Conservation (phyloP, 495 filamentous ascomycete genomes). For the Hypoxylon fuscum region DNA sequence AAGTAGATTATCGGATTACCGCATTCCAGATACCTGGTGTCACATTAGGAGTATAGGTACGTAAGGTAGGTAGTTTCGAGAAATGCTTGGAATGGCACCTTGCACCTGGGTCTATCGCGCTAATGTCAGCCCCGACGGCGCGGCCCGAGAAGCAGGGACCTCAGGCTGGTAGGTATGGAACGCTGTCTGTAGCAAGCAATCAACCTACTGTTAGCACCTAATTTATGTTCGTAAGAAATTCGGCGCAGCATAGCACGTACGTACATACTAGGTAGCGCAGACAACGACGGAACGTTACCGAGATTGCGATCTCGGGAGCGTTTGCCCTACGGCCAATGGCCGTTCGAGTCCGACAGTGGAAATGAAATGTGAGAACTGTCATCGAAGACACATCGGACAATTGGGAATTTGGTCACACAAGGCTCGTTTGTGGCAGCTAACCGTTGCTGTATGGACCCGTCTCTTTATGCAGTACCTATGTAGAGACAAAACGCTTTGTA, state of each 20-base stretch:
- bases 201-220: constrained; percentile 19
- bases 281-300: constrained; percentile 26
- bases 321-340: constrained; percentile 13
- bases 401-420: constrained; percentile 22
- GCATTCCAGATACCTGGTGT: constrained; percentile 23
- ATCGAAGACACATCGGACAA: constrained; percentile 19
- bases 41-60: neutral
- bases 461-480: too few species aligned
- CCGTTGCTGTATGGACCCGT: constrained; percentile 16
- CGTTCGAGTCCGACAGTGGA: neutral
- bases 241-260: too few species aligned
- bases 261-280: constrained; percentile 5
- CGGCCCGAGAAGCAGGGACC: constrained; percentile 26
- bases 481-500: too few species aligned
- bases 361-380: constrained; percentile 3
- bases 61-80: constrained; percentile 14
- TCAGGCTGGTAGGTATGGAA: neutral
- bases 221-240: too few species aligned
- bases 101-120: too few species aligned
- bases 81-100: neutral
- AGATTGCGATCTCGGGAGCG: constrained; percentile 27
- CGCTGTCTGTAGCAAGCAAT: constrained; percentile 31
- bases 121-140: constrained; percentile 22
- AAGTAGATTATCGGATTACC: constrained; percentile 7
- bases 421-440: neutral